Conservation (phyloP, 176 grass and related monocot genomes). For the Aegilops longissima region DNA sequence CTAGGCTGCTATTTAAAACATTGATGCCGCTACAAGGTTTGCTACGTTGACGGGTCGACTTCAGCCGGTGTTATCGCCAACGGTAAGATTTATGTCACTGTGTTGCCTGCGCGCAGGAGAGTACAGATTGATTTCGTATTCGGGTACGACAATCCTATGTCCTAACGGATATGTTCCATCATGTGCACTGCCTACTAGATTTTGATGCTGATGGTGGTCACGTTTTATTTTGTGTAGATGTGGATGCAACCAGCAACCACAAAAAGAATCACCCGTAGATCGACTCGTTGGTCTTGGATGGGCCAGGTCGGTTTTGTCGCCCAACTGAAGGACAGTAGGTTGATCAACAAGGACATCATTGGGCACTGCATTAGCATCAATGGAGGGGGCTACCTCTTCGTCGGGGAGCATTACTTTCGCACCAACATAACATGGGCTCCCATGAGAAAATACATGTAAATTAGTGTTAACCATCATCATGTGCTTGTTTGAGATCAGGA, state of each 20-base stretch:
- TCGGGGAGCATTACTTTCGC: constrained; percentile 42
- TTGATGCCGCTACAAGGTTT: too few relatives aligned
- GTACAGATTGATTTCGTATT: constrained; percentile 33
- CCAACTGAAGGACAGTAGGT: constrained; percentile 45
- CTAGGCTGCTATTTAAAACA: too few relatives aligned
- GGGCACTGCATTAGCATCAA: constrained; percentile 50
- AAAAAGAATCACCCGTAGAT: not conserved
- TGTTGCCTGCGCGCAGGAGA: not conserved
- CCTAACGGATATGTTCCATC: not conserved
- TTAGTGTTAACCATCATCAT: not conserved
- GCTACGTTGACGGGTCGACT: constrained; percentile 12
- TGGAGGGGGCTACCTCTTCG: constrained; percentile 50
- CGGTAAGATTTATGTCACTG: constrained; percentile 21
- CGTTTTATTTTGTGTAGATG: constrained; percentile 33
- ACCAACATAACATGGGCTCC: constrained; percentile 43
- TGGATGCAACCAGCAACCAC: constrained; percentile 49
- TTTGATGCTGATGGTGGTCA: not conserved
- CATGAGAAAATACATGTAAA: constrained; percentile 20
- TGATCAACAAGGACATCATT: constrained; percentile 46
- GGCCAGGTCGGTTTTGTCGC: constrained; percentile 37
- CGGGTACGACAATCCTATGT: constrained; percentile 30
- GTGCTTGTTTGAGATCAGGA: not conserved
- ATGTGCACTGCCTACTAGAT: not conserved
- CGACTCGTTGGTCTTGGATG: constrained; percentile 54
- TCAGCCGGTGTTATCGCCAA: constrained; percentile 40